Conservation (phyloP, 805 yeast species). For the Candida coquimbonensis region DNA sequence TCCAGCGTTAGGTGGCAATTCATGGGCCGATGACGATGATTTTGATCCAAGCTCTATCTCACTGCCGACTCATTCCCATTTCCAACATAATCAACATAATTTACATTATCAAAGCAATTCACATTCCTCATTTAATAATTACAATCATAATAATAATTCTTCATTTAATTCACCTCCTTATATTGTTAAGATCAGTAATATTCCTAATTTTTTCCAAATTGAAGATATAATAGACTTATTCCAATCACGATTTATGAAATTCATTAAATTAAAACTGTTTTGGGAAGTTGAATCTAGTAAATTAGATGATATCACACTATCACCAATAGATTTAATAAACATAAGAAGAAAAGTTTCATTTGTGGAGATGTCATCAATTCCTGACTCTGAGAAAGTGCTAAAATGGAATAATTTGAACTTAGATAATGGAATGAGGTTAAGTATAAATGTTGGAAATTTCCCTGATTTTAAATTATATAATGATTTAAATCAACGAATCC, state of each 20-base stretch:
- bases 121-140: neutral
- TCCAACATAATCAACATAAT: neutral
- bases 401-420: slow-evolving; percentile 58
- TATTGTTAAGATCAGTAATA: slow-evolving; percentile 53
- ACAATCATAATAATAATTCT: neutral
- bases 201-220: slow-evolving; percentile 50
- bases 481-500: slow-evolving; percentile 17
- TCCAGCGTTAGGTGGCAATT: slow-evolving; percentile 32
- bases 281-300: slow-evolving; percentile 39
- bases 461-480: slow-evolving; percentile 18
- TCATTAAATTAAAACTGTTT: slow-evolving; percentile 53
- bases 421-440: slow-evolving; percentile 28
- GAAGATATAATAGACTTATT: slow-evolving; percentile 52
- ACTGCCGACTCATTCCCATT: slow-evolving; percentile 28
- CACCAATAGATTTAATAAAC: slow-evolving; percentile 17
- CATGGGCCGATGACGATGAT: slow-evolving; percentile 71
- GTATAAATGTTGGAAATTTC: slow-evolving; percentile 21
- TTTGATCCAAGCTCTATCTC: slow-evolving; percentile 57
- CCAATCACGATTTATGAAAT: slow-evolving; percentile 52
- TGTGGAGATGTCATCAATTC: slow-evolving; percentile 46
- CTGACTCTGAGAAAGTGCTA: slow-evolving; percentile 48
- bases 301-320: slow-evolving; percentile 22
- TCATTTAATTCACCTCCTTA: slow-evolving; percentile 42
- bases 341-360: slow-evolving; percentile 51
- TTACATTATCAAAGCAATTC: slow-evolving; percentile 6